Base-by-base conservation (phyloP, 257 asterid genomes). In the Mentha longifolia region DNA sequence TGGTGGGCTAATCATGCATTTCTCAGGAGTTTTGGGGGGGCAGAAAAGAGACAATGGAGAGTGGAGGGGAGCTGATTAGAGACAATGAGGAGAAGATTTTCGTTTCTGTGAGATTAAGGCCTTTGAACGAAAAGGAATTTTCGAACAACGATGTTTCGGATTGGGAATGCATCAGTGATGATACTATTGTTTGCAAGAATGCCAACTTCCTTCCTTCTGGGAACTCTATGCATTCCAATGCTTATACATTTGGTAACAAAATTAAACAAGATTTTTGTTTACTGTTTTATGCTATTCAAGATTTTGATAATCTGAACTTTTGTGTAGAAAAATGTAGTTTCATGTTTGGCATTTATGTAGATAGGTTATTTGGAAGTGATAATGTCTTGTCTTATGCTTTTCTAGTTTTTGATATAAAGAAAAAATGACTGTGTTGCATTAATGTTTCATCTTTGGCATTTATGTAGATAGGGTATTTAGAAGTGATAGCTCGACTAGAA, bases 31-130 rank as follows among this genome's bases (percentile, higher is more conserved):
- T 54, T 25, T 70, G 61, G 77, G 76, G n/a, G 76, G 72, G 61
- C 41, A 60, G 70, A 75, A 77, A 72, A 73, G 80, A 74, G 71
- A 76, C 56, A 43, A 78, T 69, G 86, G 86, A 74, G 65, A 67
- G 76, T 71, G 80, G 77, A 47, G 76, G 61, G 50, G 81, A 66
- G 80, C 20, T 69, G 73, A 69, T 60, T 0, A 68, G 77, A 47
- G 81, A 75, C 33, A 49, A 71, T 10, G 86, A 81, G 61, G 96
- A 89, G 75, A 89, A 80, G 75, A 85, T 91, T 35, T 78, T 74
- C 7, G 98, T 95, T 62, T 85, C 96, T 16, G 95, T 92, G 77
- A 73, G 98, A 79, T 71, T 95, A 60, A 92, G 95, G 83, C 96
- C 99, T 6, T 83, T 92, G 85, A 87, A 82, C 73, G 80, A 83